Evolutionary conservation across 2,329 filamentous ascomycete species (phyloP), one percentile per base, ranked within the genome.

Genomic region (Fusarium palustre): DNA sequence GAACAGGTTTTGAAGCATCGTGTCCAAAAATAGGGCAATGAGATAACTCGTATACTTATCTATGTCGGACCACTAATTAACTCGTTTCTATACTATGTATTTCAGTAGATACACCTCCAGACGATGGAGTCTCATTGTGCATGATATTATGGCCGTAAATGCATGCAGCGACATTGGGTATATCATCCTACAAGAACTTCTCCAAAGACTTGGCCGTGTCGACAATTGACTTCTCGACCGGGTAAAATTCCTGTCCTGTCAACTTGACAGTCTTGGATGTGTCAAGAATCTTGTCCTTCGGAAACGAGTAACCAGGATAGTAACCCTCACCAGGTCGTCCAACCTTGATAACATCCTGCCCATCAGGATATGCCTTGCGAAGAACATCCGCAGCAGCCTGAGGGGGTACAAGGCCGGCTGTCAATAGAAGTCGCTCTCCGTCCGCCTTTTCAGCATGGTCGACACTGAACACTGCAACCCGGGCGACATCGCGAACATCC

Each of bases 381-480:
- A 74, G 72, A 10, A 74, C 43, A 39, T 74, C 70, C 1, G 72
- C 72, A 11, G 70, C 72, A 2, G 64, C 70, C 28, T 74, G 72
- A 2, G 72, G 72, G 45, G 64, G 57, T 0, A 74, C 65, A 10
- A 69, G 8, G 13, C 72, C 72, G 5, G 48, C 60, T 6, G 59
- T 42, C 12, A 74, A 24, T 20, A 74, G 30, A 48, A 63, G 73
- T 3, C 72, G 72, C 33, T 74, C 64, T 6, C 69, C 66, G 9
- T 73, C 56, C 7, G 59, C 30, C 58, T 74, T 67, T 5, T 68
- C 69, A 7, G 64, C 48, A 28, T 72, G 59, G 8, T 68, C 49
- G 18, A 74, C 64, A 38, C 66, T 69, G 33, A 72, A 74, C 9
- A 74, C 66, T 4, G 60, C 67, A 42, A 73, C 56, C 31, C 72